phyloP scores from a whole-genome alignment of 371 early-diverging fungal genomes.

The Funneliformis caledonium region DNA sequence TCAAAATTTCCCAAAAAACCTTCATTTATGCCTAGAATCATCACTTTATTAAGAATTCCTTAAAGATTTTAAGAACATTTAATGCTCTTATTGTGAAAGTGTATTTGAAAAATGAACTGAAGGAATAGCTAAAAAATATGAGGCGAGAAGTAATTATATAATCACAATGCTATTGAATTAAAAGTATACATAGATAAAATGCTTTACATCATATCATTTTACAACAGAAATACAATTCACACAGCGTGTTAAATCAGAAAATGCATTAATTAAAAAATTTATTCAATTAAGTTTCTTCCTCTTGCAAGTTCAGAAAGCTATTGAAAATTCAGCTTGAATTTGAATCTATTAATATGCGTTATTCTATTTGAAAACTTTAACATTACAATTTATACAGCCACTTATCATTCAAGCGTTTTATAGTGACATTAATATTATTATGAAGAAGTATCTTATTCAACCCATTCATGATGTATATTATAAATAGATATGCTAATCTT shows the following conservation, averaged over 20 bases:
- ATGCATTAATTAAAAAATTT: not conserved
- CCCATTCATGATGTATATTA: not conserved
- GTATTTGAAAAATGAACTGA: no score
- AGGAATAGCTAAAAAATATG: not conserved
- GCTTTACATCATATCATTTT: not conserved
- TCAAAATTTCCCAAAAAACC: no score
- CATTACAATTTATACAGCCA: not conserved
- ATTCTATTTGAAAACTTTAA: slow-evolving; percentile 3
- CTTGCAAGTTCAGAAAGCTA: not conserved
- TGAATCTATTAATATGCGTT: not conserved
- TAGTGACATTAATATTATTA: not conserved
- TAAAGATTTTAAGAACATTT: no score
- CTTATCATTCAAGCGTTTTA: not conserved
- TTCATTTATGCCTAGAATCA: no score
- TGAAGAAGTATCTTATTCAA: not conserved
- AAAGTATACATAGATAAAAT: no score
- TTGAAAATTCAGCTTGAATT: not conserved
- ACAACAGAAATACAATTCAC: not conserved
- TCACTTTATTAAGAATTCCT: no score
- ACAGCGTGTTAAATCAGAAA: not conserved
- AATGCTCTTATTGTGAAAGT: no score
- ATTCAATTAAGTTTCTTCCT: not conserved
- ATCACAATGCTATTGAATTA: not conserved
- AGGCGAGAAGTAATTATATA: not conserved
- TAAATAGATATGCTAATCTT: no score